Conservation (phyloP, 345 rosid genomes). For the Salix caprea region DNA sequence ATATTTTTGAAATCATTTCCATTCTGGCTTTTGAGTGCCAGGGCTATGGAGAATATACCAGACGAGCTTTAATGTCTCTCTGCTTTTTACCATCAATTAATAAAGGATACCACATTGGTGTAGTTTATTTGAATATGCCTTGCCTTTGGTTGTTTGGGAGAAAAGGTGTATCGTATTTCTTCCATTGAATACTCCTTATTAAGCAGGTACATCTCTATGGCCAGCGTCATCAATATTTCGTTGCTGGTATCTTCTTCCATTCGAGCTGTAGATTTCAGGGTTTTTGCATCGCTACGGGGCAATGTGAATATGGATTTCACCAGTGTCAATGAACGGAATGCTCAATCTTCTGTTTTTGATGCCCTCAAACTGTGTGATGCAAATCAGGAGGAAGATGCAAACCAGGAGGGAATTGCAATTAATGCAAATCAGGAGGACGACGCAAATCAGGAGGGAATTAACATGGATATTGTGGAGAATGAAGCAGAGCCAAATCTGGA, state of each 20-base stretch:
- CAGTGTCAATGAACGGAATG: constrained; percentile 36
- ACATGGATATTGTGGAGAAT: too few relatives aligned
- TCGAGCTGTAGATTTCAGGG: constrained; percentile 68
- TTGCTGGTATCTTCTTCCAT: constrained; percentile 58
- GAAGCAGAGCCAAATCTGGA: too few relatives aligned
- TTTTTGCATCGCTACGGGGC: constrained; percentile 68
- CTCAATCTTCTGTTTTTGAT: constrained; percentile 32
- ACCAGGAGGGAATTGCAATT: too few relatives aligned
- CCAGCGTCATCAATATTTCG: constrained; percentile 71
- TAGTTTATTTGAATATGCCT: not conserved
- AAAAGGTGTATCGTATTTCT: not conserved
- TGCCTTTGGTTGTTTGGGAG: not conserved
- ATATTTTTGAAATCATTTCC: too few relatives aligned
- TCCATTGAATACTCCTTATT: not conserved
- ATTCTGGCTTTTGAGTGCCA: not conserved
- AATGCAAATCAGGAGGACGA: too few relatives aligned
- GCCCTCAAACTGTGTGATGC: constrained; percentile 56
- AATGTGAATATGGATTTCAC: constrained; percentile 42
- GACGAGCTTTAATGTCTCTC: not conserved
- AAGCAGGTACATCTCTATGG: constrained; percentile 78
- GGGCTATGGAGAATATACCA: not conserved
- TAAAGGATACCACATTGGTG: not conserved
- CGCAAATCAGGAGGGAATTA: too few relatives aligned
- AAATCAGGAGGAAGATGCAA: too few relatives aligned
- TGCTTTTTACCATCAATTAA: not conserved